Evolutionary conservation across 192 early-diverging fungal genomes (phyloP).

Genomic region (Coemansia sp.): DNA sequence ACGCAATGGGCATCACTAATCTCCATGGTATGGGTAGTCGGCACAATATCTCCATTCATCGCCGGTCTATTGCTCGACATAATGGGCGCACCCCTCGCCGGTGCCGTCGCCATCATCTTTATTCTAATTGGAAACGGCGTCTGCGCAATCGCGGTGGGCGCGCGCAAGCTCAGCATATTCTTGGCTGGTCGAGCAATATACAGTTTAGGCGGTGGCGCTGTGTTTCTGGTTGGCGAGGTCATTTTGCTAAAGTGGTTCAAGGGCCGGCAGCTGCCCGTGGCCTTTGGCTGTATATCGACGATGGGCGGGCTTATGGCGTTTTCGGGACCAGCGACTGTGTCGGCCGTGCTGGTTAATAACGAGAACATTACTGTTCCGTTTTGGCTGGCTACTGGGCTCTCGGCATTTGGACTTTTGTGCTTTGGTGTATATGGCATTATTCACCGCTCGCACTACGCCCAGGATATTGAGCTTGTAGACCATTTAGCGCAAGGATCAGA

Average conservation of each 20-base stretch:
- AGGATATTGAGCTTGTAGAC: constrained; percentile 17
- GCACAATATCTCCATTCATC: constrained; percentile 51
- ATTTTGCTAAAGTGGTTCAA: constrained; percentile 57
- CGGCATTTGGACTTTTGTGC: constrained; percentile 50
- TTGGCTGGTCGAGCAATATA: constrained; percentile 51
- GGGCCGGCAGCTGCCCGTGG: constrained; percentile 41
- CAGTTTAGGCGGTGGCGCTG: constrained; percentile 48
- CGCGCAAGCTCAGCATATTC: constrained; percentile 32
- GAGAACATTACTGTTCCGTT: constrained; percentile 43
- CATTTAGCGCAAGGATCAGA: background rate
- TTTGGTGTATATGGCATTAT: constrained; percentile 54
- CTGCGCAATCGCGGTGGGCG: constrained; percentile 39
- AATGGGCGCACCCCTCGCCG: constrained; percentile 50
- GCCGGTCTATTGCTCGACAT: constrained; percentile 55
- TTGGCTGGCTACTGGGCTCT: constrained; percentile 56
- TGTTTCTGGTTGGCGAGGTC: constrained; percentile 53
- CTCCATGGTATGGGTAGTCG: constrained; percentile 53
- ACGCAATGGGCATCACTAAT: constrained; percentile 54
- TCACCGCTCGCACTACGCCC: constrained; percentile 49
- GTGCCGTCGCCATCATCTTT: constrained; percentile 34
- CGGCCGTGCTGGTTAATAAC: constrained; percentile 35
- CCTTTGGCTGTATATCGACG: constrained; percentile 45
- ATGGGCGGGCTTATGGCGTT: constrained; percentile 48
- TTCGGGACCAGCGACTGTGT: constrained; percentile 41
- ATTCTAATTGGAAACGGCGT: constrained; percentile 46